A percentile compares a stretch with the other conserved stretches of the same genome.
phyloP scores from a whole-genome alignment of 2,329 filamentous ascomycete genomes.

The Aspergillus pseudoglaucus region DNA sequence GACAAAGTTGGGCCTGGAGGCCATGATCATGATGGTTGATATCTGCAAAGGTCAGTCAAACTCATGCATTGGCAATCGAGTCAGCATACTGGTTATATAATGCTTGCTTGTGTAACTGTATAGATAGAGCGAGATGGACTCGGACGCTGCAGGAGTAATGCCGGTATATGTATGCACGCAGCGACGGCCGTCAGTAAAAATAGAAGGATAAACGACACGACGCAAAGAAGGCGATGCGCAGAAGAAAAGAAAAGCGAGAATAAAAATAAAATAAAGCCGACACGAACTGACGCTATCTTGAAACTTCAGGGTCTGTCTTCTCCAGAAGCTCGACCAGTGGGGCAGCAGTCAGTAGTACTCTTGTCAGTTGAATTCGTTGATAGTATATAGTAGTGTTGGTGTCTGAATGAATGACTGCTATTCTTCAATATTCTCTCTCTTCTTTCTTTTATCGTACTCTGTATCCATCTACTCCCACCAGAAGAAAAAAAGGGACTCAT shows the following conservation, averaged over 20 bases:
- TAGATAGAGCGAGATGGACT: no score
- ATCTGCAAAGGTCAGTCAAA: conserved; percentile 3
- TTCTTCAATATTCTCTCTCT: not conserved
- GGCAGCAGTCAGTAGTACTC: not conserved
- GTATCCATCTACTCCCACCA: not conserved
- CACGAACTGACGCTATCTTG: conserved; percentile 1
- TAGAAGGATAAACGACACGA: conserved; percentile 1
- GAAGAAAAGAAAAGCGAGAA: not conserved
- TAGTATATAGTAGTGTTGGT: no score
- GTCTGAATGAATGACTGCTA: not conserved
- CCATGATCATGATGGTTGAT: conserved; percentile 18
- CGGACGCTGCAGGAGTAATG: not conserved
- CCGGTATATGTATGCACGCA: not conserved
- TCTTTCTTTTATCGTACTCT: not conserved
- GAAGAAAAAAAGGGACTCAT: no score
- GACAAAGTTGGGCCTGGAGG: conserved; percentile 30
- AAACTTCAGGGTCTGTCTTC: conserved; percentile 2
- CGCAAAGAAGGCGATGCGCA: conserved; percentile 1
- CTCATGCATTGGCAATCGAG: conserved; percentile 10
- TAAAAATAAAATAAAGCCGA: not conserved
- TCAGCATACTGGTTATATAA: conserved; percentile 8
- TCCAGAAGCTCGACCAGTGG: not conserved
- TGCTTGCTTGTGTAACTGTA: no score
- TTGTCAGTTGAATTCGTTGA: no score
- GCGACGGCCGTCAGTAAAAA: not conserved